Conservation (phyloP, 2,329 filamentous ascomycete species). For the Sarocladium kiliense region DNA sequence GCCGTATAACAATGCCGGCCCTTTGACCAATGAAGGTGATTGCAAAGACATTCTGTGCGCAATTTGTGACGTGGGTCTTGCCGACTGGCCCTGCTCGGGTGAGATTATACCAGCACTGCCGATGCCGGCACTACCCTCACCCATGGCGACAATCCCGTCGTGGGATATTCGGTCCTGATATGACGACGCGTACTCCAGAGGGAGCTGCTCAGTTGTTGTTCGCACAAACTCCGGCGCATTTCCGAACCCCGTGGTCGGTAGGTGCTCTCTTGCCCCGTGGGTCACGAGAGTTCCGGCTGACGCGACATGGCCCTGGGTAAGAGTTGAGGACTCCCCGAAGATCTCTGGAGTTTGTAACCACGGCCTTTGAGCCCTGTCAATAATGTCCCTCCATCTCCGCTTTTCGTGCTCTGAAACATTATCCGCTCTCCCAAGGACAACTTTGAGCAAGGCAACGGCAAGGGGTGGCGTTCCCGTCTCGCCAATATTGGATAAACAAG, state of each 20-base stretch:
- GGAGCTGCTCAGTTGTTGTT: neutral
- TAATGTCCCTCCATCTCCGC: constrained; percentile 23
- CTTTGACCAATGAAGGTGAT: constrained; percentile 16
- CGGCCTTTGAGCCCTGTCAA: constrained; percentile 19
- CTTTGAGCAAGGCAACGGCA: constrained; percentile 27
- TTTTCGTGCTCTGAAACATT: constrained; percentile 29
- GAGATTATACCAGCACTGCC: neutral
- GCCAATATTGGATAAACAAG: constrained; percentile 27
- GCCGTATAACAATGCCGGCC: neutral
- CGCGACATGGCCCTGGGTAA: neutral
- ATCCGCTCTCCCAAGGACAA: constrained; percentile 23
- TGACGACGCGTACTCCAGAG: neutral
- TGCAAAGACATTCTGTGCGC: neutral
- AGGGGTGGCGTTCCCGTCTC: constrained; percentile 28
- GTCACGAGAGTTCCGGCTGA: neutral
- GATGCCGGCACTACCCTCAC: neutral
- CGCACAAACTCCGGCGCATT: neutral
- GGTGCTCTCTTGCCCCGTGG: neutral
- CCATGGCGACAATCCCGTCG: neutral
- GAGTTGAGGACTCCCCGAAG: constrained; percentile 15
- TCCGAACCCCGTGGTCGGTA: neutral
- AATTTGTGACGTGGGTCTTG: neutral
- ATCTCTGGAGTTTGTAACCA: constrained; percentile 15
- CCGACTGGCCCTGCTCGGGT: neutral
- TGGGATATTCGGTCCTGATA: neutral